phyloP scores from a whole-genome alignment of 805 yeast genomes.

The Ogataea angusta region DNA sequence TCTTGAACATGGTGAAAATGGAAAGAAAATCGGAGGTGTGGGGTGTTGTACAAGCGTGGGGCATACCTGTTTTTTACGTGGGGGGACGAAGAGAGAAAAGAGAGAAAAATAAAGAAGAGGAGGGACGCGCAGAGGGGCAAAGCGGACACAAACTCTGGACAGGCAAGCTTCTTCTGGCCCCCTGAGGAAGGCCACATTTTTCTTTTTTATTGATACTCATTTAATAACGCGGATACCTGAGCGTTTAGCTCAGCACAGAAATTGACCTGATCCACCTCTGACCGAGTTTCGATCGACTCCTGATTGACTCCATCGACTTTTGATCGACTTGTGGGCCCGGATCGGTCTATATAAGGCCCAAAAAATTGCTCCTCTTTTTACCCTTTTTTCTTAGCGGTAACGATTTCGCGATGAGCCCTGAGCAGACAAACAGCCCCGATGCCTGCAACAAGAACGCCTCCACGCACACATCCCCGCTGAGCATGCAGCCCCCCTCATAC shows the following conservation, averaged over 20 bases:
- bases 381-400: constrained; percentile 10
- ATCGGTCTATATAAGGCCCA: no score
- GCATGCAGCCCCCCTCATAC: not conserved
- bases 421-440: not conserved
- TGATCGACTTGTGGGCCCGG: no score
- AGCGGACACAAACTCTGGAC: no score
- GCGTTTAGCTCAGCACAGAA: not conserved
- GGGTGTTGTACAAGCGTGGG: constrained; percentile 3
- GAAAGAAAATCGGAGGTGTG: constrained; percentile 4
- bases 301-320: no score
- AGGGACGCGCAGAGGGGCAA: no score
- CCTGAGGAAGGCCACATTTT: no score
- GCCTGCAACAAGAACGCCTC: constrained; percentile 1
- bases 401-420: constrained; percentile 2
- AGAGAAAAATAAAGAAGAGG: no score
- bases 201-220: no score
- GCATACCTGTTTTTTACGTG: not conserved
- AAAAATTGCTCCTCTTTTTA: not conserved
- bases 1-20: constrained; percentile 23
- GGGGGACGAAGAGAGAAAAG: not conserved
- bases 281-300: no score
- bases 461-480: not conserved
- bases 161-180: no score
- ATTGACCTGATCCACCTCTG: no score
- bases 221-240: not conserved